Evolutionary conservation across 345 rosid species (phyloP).

Genomic region (Eucalyptus lansdowneana): DNA sequence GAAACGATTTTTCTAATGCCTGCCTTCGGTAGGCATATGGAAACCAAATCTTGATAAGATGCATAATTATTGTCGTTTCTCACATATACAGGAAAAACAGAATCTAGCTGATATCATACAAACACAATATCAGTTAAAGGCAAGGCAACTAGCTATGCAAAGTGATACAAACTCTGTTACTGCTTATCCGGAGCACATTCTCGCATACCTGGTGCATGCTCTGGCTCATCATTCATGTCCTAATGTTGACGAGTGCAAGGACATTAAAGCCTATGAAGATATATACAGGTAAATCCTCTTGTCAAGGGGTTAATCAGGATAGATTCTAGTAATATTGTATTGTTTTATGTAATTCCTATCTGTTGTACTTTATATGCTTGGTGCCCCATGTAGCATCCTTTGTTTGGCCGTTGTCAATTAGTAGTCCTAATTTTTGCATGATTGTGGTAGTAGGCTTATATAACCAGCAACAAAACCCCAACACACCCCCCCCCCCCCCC

Average conservation of each 20-base stretch:
- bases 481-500: too few species aligned
- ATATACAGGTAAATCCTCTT: constrained; percentile 41
- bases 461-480: not conserved
- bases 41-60: not conserved
- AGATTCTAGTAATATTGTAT: not conserved
- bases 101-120: constrained; percentile 77
- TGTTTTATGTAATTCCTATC: not conserved
- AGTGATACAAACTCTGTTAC: constrained; percentile 43
- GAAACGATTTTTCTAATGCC: not conserved
- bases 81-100: constrained; percentile 70
- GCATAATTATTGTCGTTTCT: not conserved
- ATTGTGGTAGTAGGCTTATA: not conserved
- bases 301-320: not conserved
- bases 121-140: constrained; percentile 69
- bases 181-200: constrained; percentile 55
- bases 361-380: not conserved
- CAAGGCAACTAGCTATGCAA: constrained; percentile 49
- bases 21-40: not conserved
- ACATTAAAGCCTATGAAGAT: constrained; percentile 67
- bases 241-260: constrained; percentile 63
- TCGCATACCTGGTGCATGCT: constrained; percentile 64
- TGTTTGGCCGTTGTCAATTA: not conserved
- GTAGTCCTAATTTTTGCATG: not conserved
- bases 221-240: constrained; percentile 92
- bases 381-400: not conserved